phyloP scores from a whole-genome alignment of 2,329 filamentous ascomycete species.

The Colletotrichum euphorbiae region DNA sequence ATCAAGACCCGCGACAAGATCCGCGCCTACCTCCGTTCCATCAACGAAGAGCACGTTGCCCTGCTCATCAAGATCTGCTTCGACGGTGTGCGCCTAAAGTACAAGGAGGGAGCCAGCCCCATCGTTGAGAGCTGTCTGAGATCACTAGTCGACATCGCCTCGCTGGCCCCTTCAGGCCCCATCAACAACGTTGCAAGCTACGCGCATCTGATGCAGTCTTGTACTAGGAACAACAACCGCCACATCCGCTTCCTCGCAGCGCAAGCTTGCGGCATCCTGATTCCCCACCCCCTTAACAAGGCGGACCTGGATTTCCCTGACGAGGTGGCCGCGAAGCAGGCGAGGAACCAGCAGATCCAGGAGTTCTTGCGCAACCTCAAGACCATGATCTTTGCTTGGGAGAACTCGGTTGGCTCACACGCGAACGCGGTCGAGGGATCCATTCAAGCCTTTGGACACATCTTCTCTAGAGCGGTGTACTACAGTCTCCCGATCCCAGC shows the following conservation, averaged over 20 bases:
- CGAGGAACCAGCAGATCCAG: constrained; percentile 31
- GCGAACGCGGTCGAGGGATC: constrained; percentile 61
- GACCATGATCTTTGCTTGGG: constrained; percentile 56
- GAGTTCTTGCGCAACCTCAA: constrained; percentile 46
- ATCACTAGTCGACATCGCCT: constrained; percentile 65
- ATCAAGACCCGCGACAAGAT: constrained; percentile 71
- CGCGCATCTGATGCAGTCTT: constrained; percentile 64
- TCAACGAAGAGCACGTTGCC: constrained; percentile 53
- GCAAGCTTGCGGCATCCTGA: constrained; percentile 80
- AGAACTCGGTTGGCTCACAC: constrained; percentile 57
- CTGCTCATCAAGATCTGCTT: constrained; percentile 67
- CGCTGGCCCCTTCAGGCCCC: constrained; percentile 61
- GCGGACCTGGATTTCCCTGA: constrained; percentile 50
- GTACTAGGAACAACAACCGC: constrained; percentile 77
- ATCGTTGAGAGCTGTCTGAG: constrained; percentile 62
- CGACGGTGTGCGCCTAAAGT: constrained; percentile 64
- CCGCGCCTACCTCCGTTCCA: constrained; percentile 61
- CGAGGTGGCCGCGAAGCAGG: constrained; percentile 43
- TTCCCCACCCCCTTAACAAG: constrained; percentile 68
- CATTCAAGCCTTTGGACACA: constrained; percentile 57
- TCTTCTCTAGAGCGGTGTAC: constrained; percentile 58
- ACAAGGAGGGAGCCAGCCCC: constrained; percentile 44
- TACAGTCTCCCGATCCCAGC: constrained; percentile 51
- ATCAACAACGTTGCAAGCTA: constrained; percentile 62
- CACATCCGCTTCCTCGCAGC: constrained; percentile 75